Base-by-base conservation (phyloP, 2,329 filamentous ascomycete species). In the Fusarium kyushuense region DNA sequence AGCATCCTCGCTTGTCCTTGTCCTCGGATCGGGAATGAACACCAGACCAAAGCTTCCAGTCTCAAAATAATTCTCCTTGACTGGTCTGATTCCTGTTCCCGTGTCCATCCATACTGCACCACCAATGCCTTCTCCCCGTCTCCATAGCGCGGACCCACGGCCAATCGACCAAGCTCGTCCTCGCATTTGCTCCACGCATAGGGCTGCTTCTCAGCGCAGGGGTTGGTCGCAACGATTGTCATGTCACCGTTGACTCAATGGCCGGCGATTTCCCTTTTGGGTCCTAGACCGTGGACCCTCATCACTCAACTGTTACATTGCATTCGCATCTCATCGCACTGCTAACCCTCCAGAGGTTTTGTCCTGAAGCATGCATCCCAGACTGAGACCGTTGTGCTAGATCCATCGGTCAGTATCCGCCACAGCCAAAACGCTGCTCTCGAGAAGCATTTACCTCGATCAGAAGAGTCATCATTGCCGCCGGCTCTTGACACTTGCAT, bases 231-330 rank as follows among this genome's bases (percentile, higher is more conserved):
- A 60, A 58, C 53, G 41, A 51, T 66, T 55, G 43, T 57, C 53
- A 64, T 68, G 63, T 60, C 64, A 58, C 69, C 61, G 56, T 74
- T 74, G 72, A 74, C 64, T 74, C 72, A 72, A 71, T 58, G 32
- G 45, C 36, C 70, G 70, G 70, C 67, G 63, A 70, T 70, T 72
- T 71, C 70, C 67, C 45, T 16, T 72, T 62, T 57, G 25, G 65
- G 61, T 19, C 25, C 12, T 48, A 33, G 61, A 33, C 23, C 35
- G 54, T 60, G 54, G 58, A 56, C 33, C 48, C 67, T 64, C 60
- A 53, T 51, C 29, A 27, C 32, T 10, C 45, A 35, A 47, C 58
- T 21, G 58, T 43, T 63, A 32, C 59, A 63, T 63, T 57, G 56
- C 58, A 66, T 58, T 54, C 32, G 46, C 52, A 51, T 64, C 35